Conservation (phyloP, 2,329 filamentous ascomycete species). For the Pestalotiopsis sp. region DNA sequence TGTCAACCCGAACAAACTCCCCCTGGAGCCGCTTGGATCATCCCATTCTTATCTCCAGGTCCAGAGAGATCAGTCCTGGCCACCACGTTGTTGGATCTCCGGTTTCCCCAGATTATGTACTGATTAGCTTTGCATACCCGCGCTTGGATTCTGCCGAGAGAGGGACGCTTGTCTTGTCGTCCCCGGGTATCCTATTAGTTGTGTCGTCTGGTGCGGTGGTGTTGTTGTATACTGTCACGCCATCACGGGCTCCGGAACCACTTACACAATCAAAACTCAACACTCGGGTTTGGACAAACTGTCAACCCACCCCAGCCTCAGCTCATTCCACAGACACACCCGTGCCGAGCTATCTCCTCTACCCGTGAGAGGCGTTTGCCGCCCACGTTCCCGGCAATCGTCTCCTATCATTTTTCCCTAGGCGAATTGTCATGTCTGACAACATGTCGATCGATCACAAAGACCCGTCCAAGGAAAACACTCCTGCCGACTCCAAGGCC, state of each 20-base stretch:
- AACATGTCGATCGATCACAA: slow-evolving; percentile 70
- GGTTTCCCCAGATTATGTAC: slow-evolving; percentile 42
- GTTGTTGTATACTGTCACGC: slow-evolving; percentile 16
- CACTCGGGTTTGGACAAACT: not conserved
- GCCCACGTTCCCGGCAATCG: slow-evolving; percentile 42
- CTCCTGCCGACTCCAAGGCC: slow-evolving; percentile 64
- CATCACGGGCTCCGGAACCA: slow-evolving; percentile 13
- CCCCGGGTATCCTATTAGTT: not conserved
- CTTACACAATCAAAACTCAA: slow-evolving; percentile 13
- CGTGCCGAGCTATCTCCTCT: slow-evolving; percentile 15
- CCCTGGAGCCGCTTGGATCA: slow-evolving; percentile 37
- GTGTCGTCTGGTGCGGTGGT: not conserved
- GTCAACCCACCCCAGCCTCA: slow-evolving; percentile 4
- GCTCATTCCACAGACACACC: slow-evolving; percentile 10
- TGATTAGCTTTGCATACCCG: slow-evolving; percentile 43
- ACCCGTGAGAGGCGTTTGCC: slow-evolving; percentile 39
- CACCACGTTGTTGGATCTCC: slow-evolving; percentile 42
- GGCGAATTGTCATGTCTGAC: slow-evolving; percentile 60
- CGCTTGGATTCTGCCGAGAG: slow-evolving; percentile 17
- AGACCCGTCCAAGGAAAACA: slow-evolving; percentile 59
- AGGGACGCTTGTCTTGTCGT: slow-evolving; percentile 6
- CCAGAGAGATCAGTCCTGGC: slow-evolving; percentile 16
- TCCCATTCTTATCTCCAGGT: slow-evolving; percentile 35
- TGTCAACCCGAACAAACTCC: slow-evolving; percentile 25
- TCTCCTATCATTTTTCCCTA: slow-evolving; percentile 27